Conservation (phyloP, 1,284 basidiomycete species). For the Serendipita sp. region DNA sequence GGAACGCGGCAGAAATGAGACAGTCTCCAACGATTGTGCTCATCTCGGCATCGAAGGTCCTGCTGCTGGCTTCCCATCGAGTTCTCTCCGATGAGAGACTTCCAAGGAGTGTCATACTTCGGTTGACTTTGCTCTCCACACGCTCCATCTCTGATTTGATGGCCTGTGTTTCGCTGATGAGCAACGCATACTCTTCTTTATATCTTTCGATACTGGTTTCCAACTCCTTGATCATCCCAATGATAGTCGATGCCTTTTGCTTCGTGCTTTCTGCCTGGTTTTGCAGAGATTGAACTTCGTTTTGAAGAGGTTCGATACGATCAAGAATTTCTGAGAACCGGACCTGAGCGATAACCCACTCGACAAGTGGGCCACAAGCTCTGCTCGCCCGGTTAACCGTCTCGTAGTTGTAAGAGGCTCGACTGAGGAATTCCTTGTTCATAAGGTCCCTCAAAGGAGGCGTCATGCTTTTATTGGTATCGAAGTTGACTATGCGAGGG, state of each 20-base stretch:
- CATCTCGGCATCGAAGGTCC: conserved; percentile 96
- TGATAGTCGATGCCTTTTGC: conserved; percentile 78
- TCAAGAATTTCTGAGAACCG: conserved; percentile 96
- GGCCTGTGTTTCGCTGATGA: conserved; percentile 94
- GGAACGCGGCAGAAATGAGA: conserved; percentile 87
- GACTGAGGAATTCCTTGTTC: conserved; percentile 86
- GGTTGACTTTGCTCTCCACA: conserved; percentile 92
- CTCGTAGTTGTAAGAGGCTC: conserved; percentile 90
- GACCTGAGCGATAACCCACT: conserved; percentile 97
- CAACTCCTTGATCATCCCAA: conserved; percentile 85
- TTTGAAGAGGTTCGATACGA: conserved; percentile 90
- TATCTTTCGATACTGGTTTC: conserved; percentile 87
- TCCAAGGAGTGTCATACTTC: conserved; percentile 89
- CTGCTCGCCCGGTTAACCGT: conserved; percentile 89
- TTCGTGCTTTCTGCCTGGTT: conserved; percentile 86
- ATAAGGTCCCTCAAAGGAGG: conserved; percentile 80
- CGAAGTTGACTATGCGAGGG: conserved; percentile 90
- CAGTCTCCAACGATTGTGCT: conserved; percentile 97
- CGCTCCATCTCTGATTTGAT: conserved; percentile 98
- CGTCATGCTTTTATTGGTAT: conserved; percentile 85
- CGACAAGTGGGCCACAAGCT: conserved; percentile 95
- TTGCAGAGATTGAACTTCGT: conserved; percentile 90
- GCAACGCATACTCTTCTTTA: conserved; percentile 94
- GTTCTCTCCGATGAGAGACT: conserved; percentile 90
- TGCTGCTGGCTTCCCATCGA: conserved; percentile 91